Base-by-base conservation (phyloP, 2,329 filamentous ascomycete genomes). In the Ilyonectria destructans region DNA sequence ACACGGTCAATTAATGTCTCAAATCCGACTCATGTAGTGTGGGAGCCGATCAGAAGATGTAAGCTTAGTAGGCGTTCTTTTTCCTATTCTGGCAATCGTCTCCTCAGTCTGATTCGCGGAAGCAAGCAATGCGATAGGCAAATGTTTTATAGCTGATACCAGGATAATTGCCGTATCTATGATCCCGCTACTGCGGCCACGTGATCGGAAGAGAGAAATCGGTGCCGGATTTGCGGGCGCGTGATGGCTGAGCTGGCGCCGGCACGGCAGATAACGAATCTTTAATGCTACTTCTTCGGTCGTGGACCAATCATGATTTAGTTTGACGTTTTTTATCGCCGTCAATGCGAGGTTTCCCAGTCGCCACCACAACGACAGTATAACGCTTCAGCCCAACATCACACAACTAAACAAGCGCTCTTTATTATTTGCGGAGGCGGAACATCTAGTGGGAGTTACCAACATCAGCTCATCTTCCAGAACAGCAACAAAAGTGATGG, bases 191-290 rank as follows among this genome's bases (percentile, higher is more conserved):
- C n/a, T 48, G 48, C 62, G 62, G 19, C 59, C 62, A 65, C 56
- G 62, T 65, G 62, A 65, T 65, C 62, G 62, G 62, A 9, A 13
- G 40, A 49, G 17, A 23, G 29, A 15, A 15, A 46, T 35, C 40
- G 59, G 26, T 3, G 37, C 59, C 59, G 59, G 13, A 17, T 29
- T 29, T 9, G 35, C 7, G 81, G 80, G 15, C 83, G 79, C 12
- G 80, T 77, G 72, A 90, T 86, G n/a, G 80, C 15, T 7, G 40
- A 43, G n/a, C 15, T 9, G 3, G 17, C 40, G 31, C 40, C 17
- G 6, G 17, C 40, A n/a, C n/a, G 8, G 40, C 8, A 43, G 40
- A 43, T 43, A 43, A n/a, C 40, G 17, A 43, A 19, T 15, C 5
- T n/a, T 17, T n/a, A 43, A 43, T n/a, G 40, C n/a, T 15, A 43